Percentiles rank a stretch among this genome's conserved stretches.
These are phyloP conservation scores for Yarrowia hollandica DNA, from an alignment of 805 yeast species.

Conservation along the genomic window DNA sequence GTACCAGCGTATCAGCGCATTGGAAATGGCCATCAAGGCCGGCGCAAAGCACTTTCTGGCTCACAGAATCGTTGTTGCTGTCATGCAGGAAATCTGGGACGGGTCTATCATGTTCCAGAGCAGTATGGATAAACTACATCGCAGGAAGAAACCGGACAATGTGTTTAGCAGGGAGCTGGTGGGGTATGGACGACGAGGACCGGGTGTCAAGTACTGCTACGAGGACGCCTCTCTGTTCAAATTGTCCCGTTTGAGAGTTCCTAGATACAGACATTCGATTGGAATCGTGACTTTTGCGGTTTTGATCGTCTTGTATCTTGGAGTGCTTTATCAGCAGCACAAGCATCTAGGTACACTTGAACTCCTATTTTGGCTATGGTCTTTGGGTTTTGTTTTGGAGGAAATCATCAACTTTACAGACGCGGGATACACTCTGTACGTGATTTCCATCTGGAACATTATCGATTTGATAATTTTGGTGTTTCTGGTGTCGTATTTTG, in stretches of 20 bases:
- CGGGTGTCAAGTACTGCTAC: slow-evolving; percentile 42
- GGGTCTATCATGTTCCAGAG: slow-evolving; percentile 51
- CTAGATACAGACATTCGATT: slow-evolving; percentile 42
- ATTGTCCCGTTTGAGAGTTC: slow-evolving; percentile 45
- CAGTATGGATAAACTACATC: slow-evolving; percentile 42
- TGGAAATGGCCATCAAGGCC: slow-evolving; percentile 55
- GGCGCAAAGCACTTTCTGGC: slow-evolving; percentile 54
- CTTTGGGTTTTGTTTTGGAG: slow-evolving; percentile 51
- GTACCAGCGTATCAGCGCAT: slow-evolving; percentile 48
- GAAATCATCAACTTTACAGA: slow-evolving; percentile 47
- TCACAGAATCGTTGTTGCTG: slow-evolving; percentile 52
- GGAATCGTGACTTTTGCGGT: slow-evolving; percentile 40
- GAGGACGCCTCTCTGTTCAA: slow-evolving; percentile 43
- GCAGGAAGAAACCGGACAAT: slow-evolving; percentile 38
- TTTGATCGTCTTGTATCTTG: slow-evolving; percentile 40
- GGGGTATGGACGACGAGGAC: slow-evolving; percentile 39
- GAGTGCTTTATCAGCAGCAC: slow-evolving; percentile 35
- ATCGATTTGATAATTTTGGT: slow-evolving; percentile 48
- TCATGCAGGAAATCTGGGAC: slow-evolving; percentile 52
- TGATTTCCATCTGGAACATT: slow-evolving; percentile 55
- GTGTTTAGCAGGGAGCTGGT: slow-evolving; percentile 29
- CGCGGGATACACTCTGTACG: slow-evolving; percentile 50
- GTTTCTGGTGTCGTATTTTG: slow-evolving; percentile 43
- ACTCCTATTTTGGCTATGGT: slow-evolving; percentile 47
- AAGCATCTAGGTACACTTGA: slow-evolving; percentile 39